These are phyloP conservation scores for Allium fistulosum DNA, from an alignment of 106 monocot genomes.

Conservation along the genomic window DNA sequence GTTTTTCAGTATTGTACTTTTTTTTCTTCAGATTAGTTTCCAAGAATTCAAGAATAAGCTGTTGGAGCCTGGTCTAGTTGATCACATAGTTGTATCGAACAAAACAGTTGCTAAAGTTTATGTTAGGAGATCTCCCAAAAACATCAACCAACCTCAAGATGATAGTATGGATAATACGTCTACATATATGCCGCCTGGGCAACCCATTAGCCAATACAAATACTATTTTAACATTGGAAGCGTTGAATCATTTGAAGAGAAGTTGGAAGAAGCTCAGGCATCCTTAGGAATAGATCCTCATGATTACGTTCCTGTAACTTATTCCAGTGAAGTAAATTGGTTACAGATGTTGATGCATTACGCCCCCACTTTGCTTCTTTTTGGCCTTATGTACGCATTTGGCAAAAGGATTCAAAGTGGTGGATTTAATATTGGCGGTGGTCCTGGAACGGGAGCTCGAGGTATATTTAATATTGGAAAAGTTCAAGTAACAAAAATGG, in stretches of 20 bases:
- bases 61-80: slow-evolving; percentile 84
- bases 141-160: slow-evolving; percentile 32
- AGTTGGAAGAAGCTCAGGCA: slow-evolving; percentile 87
- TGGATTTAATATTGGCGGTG: slow-evolving; percentile 68
- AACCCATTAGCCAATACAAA: slow-evolving; percentile 37
- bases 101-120: slow-evolving; percentile 95
- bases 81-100: slow-evolving; percentile 87
- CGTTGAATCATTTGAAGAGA: slow-evolving; percentile 96
- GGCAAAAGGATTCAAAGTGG: slow-evolving; percentile 64
- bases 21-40: slow-evolving; percentile 82
- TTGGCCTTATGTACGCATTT: slow-evolving; percentile 48
- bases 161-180: slow-evolving; percentile 32
- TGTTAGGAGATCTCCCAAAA: slow-evolving; percentile 46
- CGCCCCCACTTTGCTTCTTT: slow-evolving; percentile 63
- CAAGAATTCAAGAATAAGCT: slow-evolving; percentile 98
- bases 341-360: slow-evolving; percentile 62
- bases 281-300: slow-evolving; percentile 67
- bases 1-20: too few species aligned
- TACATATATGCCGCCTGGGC: slow-evolving; percentile 26
- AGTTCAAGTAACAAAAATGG: slow-evolving; percentile 82
- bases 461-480: slow-evolving; percentile 97
- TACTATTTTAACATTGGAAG: slow-evolving; percentile 96
- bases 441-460: slow-evolving; percentile 41
- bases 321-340: slow-evolving; percentile 66
- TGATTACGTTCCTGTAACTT: slow-evolving; percentile 83